A percentile compares a stretch with the other conserved stretches of the same genome.
phyloP scores from a whole-genome alignment of 2,329 filamentous ascomycete genomes.

The Chaetoscypha palmicola region DNA sequence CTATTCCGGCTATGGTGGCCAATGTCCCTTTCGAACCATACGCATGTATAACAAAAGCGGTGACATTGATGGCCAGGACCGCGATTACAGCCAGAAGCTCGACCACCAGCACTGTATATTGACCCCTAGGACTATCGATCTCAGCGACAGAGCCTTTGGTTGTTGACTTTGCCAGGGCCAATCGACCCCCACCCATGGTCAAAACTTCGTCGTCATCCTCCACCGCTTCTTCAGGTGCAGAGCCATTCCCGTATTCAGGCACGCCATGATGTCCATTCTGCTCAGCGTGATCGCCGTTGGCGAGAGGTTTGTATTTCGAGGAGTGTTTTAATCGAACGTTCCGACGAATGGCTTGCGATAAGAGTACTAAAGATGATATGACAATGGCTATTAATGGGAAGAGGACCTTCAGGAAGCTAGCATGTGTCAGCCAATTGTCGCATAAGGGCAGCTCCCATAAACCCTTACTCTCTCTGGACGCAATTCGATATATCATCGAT shows the following conservation, averaged over 20 bases:
- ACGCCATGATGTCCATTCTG: slow-evolving; percentile 15
- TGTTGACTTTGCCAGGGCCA: slow-evolving; percentile 52
- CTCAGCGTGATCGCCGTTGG: slow-evolving; percentile 35
- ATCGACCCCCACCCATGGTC: slow-evolving; percentile 49
- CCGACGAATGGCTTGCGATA: slow-evolving; percentile 49
- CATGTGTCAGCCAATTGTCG: slow-evolving; percentile 22
- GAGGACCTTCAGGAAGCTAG: slow-evolving; percentile 71
- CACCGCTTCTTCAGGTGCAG: slow-evolving; percentile 42
- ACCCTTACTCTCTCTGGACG: slow-evolving; percentile 33
- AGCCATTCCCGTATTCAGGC: slow-evolving; percentile 30
- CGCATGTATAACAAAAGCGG: slow-evolving; percentile 53
- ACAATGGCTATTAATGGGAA: slow-evolving; percentile 67
- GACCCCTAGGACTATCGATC: slow-evolving; percentile 67
- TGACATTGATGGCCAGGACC: slow-evolving; percentile 61
- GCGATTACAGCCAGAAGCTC: slow-evolving; percentile 71
- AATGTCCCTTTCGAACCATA: slow-evolving; percentile 52
- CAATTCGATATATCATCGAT: slow-evolving; percentile 58
- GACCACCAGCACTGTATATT: slow-evolving; percentile 60
- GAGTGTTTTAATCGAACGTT: slow-evolving; percentile 44
- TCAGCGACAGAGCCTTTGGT: slow-evolving; percentile 61
- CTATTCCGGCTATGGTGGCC: slow-evolving; percentile 59
- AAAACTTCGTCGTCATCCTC: slow-evolving; percentile 52
- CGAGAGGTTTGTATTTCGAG: slow-evolving; percentile 51
- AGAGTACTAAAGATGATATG: slow-evolving; percentile 62
- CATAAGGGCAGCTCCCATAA: too few relatives aligned